Percentiles rank a stretch among this genome's conserved stretches.
Conservation (phyloP, 805 yeast genomes). For the Isabelozyma pseudorhagii region DNA sequence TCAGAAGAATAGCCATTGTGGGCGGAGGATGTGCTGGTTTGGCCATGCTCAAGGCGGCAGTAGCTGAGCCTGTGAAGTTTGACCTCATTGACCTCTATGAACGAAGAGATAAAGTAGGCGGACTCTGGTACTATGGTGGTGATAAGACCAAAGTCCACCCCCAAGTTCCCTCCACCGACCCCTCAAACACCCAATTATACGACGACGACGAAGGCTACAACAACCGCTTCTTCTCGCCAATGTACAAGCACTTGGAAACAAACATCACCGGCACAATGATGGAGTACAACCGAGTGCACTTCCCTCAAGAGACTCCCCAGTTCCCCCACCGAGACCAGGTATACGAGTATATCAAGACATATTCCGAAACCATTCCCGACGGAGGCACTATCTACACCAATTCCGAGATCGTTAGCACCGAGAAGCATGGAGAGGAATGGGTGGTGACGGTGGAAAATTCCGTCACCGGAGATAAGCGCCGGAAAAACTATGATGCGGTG, state of each 20-base stretch:
- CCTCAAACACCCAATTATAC: constrained; percentile 11
- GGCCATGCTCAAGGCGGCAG: constrained; percentile 61
- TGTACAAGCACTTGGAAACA: constrained; percentile 67
- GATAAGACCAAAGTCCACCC: constrained; percentile 30
- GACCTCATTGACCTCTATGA: constrained; percentile 56
- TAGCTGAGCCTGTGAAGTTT: constrained; percentile 45
- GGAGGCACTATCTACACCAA: constrained; percentile 8
- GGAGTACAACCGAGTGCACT: constrained; percentile 43
- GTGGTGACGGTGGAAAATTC: constrained; percentile 7
- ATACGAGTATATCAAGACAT: constrained; percentile 54
- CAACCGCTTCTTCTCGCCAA: constrained; percentile 37
- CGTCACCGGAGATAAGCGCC: not conserved
- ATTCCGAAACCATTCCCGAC: constrained; percentile 31
- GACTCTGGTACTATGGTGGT: constrained; percentile 62
- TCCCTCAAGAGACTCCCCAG: constrained; percentile 28
- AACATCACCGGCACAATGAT: constrained; percentile 64
- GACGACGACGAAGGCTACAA: constrained; percentile 14
- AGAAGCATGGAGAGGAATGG: constrained; percentile 11
- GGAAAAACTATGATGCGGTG: constrained; percentile 31
- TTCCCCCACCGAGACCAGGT: constrained; percentile 67
- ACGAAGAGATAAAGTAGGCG: constrained; percentile 60
- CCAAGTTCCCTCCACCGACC: constrained; percentile 10
- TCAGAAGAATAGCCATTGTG: constrained; percentile 53
- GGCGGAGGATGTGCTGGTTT: constrained; percentile 82
- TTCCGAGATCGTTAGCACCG: constrained; percentile 10